Evolutionary conservation across 2,329 filamentous ascomycete species (phyloP).

Genomic region (Trichoderma simmonsii): DNA sequence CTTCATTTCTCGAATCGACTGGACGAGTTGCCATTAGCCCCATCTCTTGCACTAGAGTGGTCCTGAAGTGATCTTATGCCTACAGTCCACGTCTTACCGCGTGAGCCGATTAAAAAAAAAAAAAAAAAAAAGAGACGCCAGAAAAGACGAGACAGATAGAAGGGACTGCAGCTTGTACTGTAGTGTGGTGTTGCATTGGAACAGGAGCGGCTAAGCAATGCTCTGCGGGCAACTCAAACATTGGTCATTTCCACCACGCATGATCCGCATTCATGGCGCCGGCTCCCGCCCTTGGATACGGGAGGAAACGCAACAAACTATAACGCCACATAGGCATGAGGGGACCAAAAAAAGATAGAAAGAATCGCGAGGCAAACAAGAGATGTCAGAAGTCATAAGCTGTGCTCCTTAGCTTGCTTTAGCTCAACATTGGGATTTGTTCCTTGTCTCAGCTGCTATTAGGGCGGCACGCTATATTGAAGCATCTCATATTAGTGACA

Average conservation of each 20-base stretch:
- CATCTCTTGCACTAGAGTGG: neutral
- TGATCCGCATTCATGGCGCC: conserved; percentile 13
- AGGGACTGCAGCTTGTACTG: neutral
- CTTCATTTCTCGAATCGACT: neutral
- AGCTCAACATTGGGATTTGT: neutral
- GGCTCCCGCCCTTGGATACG: conserved; percentile 8
- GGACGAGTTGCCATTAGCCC: neutral
- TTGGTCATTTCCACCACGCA: conserved; percentile 1
- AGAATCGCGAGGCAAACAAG: neutral
- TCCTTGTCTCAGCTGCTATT: neutral
- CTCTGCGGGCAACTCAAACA: conserved; percentile 6
- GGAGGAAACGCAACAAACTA: neutral
- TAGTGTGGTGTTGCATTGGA: neutral
- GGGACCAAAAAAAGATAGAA: neutral
- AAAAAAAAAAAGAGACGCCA: neutral
- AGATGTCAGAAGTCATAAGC: conserved; percentile 8
- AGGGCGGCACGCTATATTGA: neutral
- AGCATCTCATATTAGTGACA: conserved; percentile 1
- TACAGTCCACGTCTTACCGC: neutral
- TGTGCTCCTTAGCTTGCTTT: conserved; percentile 6
- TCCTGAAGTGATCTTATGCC: neutral
- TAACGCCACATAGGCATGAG: neutral
- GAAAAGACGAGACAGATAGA: neutral
- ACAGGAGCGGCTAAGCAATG: neutral
- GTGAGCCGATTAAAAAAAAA: conserved; percentile 9